A percentile compares a stretch with the other conserved stretches of the same genome.
Conservation (phyloP, 2,329 filamentous ascomycete genomes). For the Trichoderma sp. region DNA sequence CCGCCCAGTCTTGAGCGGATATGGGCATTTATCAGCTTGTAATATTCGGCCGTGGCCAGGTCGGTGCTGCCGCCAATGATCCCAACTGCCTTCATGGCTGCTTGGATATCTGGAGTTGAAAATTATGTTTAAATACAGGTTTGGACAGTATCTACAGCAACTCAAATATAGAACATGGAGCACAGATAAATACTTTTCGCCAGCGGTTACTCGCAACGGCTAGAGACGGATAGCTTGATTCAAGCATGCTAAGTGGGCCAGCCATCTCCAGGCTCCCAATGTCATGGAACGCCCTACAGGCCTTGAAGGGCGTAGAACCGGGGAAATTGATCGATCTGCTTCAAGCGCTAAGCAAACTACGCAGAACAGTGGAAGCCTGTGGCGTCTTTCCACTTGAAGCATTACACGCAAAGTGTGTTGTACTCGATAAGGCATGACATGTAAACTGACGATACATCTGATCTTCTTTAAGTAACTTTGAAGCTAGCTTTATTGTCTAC, state of each 20-base stretch:
- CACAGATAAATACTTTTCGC: not conserved
- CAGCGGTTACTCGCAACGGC: not conserved
- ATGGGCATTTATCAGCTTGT: constrained; percentile 27
- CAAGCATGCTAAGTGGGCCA: not conserved
- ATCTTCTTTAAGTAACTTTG: not conserved
- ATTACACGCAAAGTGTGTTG: not conserved
- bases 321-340: not conserved
- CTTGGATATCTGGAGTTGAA: not conserved
- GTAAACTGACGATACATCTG: not conserved
- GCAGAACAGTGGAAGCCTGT: not conserved
- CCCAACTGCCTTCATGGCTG: constrained; percentile 27
- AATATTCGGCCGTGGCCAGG: constrained; percentile 29
- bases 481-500: not conserved
- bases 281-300: constrained; percentile 7
- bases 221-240: not conserved
- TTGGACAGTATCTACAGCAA: too few relatives aligned
- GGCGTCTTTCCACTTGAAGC: not conserved
- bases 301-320: not conserved
- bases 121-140: not conserved
- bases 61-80: constrained; percentile 30
- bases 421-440: not conserved
- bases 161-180: not conserved
- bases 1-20: constrained; percentile 26
- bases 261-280: not conserved
- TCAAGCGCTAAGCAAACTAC: not conserved